Conservation (phyloP, 202 grass and related monocot genomes). For the Setaria italica region DNA sequence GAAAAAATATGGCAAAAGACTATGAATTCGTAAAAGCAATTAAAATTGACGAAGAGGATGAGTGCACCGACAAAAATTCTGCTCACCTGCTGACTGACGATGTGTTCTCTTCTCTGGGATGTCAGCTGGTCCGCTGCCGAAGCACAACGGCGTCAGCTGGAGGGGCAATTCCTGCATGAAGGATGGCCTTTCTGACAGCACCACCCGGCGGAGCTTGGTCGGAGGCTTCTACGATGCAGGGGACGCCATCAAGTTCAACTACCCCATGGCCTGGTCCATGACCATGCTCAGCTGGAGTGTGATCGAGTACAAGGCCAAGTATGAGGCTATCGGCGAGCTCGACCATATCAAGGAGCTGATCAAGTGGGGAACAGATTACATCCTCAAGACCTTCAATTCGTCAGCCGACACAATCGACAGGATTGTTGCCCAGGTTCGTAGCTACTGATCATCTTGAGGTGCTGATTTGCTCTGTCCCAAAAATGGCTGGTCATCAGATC, state of each 20-base stretch:
- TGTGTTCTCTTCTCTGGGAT: constrained; percentile 21
- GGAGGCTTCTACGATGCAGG: constrained; percentile 96
- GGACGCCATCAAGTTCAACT: constrained; percentile 99
- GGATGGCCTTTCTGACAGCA: constrained; percentile 81
- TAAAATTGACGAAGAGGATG: constrained; percentile 11
- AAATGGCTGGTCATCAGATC: constrained; percentile 31
- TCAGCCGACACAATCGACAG: constrained; percentile 86
- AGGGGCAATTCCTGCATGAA: constrained; percentile 93
- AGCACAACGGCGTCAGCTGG: constrained; percentile 96
- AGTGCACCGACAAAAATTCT: constrained; percentile 39
- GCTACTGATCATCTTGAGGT: neutral
- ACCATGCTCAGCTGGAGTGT: constrained; percentile 99
- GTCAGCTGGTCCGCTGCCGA: constrained; percentile 82
- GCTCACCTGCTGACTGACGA: constrained; percentile 41
- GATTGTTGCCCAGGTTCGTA: constrained; percentile 78
- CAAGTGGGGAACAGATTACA: constrained; percentile 85
- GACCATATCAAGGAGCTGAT: constrained; percentile 83
- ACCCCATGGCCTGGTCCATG: constrained; percentile 97
- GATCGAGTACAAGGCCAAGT: constrained; percentile 93
- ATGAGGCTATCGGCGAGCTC: constrained; percentile 83
- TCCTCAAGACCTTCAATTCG: constrained; percentile 93
- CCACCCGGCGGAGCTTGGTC: constrained; percentile 68
- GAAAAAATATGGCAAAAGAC: neutral
- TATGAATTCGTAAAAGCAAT: neutral
- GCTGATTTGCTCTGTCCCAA: neutral